Evolutionary conservation across 495 filamentous ascomycete genomes (phyloP).

Genomic region (Ramalina intermedia): DNA sequence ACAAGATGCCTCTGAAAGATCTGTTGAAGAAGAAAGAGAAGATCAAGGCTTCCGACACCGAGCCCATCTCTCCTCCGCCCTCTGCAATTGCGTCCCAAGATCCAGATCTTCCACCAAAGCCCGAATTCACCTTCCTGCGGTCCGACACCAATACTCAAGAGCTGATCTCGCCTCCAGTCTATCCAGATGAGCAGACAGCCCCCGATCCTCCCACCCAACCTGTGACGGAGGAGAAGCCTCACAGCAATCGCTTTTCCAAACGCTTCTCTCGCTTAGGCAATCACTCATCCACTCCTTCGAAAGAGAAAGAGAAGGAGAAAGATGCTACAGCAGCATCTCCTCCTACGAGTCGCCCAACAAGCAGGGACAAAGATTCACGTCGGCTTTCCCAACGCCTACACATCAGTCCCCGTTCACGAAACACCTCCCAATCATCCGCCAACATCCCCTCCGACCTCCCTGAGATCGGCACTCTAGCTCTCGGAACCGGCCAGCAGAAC

Average conservation of each 20-base stretch:
- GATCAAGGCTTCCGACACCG: conserved; percentile 23
- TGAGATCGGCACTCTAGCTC: conserved; percentile 40
- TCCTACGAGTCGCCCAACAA: conserved; percentile 15
- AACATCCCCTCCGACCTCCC: conserved; percentile 72
- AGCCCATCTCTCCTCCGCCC: conserved; percentile 15
- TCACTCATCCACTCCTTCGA: conserved; percentile 27
- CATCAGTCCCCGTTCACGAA: conserved; percentile 41
- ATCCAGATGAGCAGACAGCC: conserved; percentile 25
- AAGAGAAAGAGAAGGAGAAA: conserved; percentile 20
- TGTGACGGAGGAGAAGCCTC: conserved; percentile 9
- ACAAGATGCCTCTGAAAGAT: conserved; percentile 56
- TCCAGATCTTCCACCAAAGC: conserved; percentile 19
- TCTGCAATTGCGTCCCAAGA: conserved; percentile 17
- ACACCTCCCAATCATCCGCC: conserved; percentile 40
- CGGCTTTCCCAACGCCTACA: conserved; percentile 60
- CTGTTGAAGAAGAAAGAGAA: conserved; percentile 62
- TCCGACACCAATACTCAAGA: conserved; percentile 72
- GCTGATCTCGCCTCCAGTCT: conserved; percentile 50
- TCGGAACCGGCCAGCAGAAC: conserved; percentile 17
- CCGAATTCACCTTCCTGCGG: conserved; percentile 72
- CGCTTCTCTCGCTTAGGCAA: conserved; percentile 27
- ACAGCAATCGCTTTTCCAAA: conserved; percentile 8
- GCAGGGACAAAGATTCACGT: conserved; percentile 18
- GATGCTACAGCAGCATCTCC: background rate
- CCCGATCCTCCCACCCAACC: conserved; percentile 12